A percentile compares a stretch with the other conserved stretches of the same genome.
phyloP scores from a whole-genome alignment of 2,329 filamentous ascomycete species.

The Emmonsiellopsis sp. region DNA sequence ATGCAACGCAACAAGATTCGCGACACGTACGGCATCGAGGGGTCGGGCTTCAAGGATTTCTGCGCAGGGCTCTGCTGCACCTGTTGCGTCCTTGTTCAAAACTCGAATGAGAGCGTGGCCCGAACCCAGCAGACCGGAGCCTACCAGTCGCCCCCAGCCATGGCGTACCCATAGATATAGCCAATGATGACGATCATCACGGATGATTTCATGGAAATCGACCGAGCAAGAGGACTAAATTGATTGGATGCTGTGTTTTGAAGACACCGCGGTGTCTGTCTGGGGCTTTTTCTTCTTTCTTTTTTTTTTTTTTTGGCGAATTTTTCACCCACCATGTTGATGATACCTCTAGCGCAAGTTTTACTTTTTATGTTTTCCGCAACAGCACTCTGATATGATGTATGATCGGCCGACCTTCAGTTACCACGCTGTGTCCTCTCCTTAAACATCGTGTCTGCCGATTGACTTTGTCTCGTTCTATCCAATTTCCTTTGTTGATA shows the following conservation, averaged over 20 bases:
- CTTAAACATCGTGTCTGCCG: neutral
- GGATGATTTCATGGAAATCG: neutral
- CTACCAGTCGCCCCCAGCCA: constrained; percentile 18
- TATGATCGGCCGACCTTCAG: neutral
- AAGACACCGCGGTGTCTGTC: too few relatives aligned
- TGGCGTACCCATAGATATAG: constrained; percentile 11
- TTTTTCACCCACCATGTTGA: too few relatives aligned
- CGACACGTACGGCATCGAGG: constrained; percentile 44
- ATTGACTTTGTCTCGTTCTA: neutral
- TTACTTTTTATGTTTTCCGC: neutral
- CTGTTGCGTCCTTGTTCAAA: constrained; percentile 50
- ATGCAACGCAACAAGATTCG: constrained; percentile 47
- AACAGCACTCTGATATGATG: neutral
- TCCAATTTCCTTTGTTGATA: neutral
- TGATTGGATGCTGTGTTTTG: neutral
- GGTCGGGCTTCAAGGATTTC: constrained; percentile 41
- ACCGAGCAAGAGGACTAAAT: neutral
- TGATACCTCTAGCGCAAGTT: too few relatives aligned
- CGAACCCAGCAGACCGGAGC: constrained; percentile 12
- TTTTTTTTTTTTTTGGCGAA: too few relatives aligned
- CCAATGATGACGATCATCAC: neutral
- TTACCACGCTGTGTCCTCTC: neutral
- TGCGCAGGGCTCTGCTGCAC: constrained; percentile 46
- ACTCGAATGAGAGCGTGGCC: constrained; percentile 43
- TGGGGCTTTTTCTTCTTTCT: too few relatives aligned